Evolutionary conservation across 2,329 filamentous ascomycete genomes (phyloP), one percentile per base, ranked within the genome.

Genomic region (Colletotrichum phormii): DNA sequence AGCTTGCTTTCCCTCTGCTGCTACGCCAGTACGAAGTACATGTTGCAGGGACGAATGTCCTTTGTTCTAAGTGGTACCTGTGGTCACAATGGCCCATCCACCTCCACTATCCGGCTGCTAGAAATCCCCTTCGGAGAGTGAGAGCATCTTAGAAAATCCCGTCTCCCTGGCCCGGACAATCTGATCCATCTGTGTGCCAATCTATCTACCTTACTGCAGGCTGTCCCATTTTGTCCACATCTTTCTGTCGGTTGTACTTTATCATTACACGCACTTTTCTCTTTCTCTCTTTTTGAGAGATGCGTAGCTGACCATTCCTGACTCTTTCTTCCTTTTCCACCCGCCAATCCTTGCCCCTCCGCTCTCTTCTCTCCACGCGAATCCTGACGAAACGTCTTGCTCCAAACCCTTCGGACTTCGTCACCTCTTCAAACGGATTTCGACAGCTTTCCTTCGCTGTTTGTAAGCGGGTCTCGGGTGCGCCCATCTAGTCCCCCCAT

Each of bases 241-340:
- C 54, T 55, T 51, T 49, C 13, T 62, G 24, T 46, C 29, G 35
- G 26, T 3, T 35, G 60, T 26, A 22, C 29, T 64, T 64, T 46
- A 57, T 65, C 60, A 72, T 69, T 60, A 69, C 65, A 72, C 59
- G 37, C 63, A 60, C 65, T n/a, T n/a, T 53, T 53, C 65, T 24
- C 13, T 53, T 53, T 29, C 33, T n/a, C 22, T 15, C 26, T 33
- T 24, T 22, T 22, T 15, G n/a, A 24, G 51, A 26, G 22, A 33
- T 24, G 46, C 58, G 24, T 55, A 64, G 35, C 24, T 33, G 54
- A 60, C 54, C 64, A 57, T 60, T 42, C 70, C 55, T 65, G 37
- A 46, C 22, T 24, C 31, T 37, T 31, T 46, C 54, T 37, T 54
- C n/a, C 35, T 42, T 60, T 24, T 46, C 24, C 54, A 37, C 24